Conservation (phyloP, 2,329 filamentous ascomycete genomes). For the Talaromyces sp. region DNA sequence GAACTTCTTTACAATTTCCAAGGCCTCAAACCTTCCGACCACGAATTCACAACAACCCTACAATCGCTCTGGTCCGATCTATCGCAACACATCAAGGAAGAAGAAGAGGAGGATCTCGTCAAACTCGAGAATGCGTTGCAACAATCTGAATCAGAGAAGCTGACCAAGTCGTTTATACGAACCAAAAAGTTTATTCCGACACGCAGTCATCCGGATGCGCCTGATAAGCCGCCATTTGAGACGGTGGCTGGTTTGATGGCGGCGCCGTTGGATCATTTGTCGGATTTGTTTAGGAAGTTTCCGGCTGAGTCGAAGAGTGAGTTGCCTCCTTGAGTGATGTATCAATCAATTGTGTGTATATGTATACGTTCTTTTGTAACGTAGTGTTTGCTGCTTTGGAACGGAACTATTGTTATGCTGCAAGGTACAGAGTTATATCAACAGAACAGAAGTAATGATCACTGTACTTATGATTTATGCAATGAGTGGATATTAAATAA, state of each 20-base stretch:
- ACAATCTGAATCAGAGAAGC: constrained; percentile 31
- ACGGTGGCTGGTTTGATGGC: constrained; percentile 53
- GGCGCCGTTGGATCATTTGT: constrained; percentile 56
- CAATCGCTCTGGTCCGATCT: constrained; percentile 46
- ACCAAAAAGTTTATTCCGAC: constrained; percentile 56
- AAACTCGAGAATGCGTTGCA: constrained; percentile 46
- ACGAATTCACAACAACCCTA: constrained; percentile 45
- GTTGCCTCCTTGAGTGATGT: background rate
- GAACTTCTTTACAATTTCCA: constrained; percentile 52
- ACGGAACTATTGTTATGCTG: background rate
- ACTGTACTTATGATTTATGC: background rate
- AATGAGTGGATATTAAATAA: background rate
- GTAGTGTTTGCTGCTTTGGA: background rate
- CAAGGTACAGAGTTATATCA: background rate
- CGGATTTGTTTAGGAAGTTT: constrained; percentile 56
- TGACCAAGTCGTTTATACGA: constrained; percentile 47
- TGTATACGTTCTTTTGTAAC: background rate
- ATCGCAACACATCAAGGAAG: constrained; percentile 48
- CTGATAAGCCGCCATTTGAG: constrained; percentile 56
- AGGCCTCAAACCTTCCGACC: constrained; percentile 38
- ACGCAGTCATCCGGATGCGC: constrained; percentile 51
- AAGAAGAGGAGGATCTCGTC: constrained; percentile 51
- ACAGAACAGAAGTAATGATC: background rate
- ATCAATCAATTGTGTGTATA: background rate
- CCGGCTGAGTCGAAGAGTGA: constrained; percentile 30